Evolutionary conservation across 441 rosid genomes (phyloP).

Genomic region (Kokia cookei): DNA sequence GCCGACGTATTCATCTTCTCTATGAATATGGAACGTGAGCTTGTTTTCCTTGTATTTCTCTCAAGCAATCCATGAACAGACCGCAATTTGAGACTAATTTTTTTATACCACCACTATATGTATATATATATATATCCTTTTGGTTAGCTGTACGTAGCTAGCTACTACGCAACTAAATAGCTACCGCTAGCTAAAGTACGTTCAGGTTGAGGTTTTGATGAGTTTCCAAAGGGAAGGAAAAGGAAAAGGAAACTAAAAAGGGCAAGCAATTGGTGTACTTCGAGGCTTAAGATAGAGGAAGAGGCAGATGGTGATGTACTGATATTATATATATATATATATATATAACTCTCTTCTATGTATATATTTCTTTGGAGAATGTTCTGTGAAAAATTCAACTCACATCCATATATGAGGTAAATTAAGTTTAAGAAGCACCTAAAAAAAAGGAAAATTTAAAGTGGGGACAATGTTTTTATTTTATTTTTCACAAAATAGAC

Average conservation of each 20-base stretch:
- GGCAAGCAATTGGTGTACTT: background rate
- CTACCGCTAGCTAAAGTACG: too few species aligned
- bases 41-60: slow-evolving; percentile 80
- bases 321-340: background rate
- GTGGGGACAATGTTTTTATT: background rate
- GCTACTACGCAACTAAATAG: background rate
- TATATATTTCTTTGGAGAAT: slow-evolving; percentile 25
- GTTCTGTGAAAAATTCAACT: background rate
- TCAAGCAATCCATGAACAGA: slow-evolving; percentile 28
- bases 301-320: too few species aligned
- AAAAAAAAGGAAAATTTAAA: too few species aligned
- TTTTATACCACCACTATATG: background rate
- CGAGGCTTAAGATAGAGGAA: slow-evolving; percentile 15
- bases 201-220: background rate
- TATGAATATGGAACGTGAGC: slow-evolving; percentile 48
- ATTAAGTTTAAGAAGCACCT: background rate
- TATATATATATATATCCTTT: background rate
- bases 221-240: background rate
- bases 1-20: slow-evolving; percentile 19
- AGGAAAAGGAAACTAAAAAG: background rate
- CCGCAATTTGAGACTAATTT: background rate
- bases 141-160: background rate
- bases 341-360: slow-evolving; percentile 3
- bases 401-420: background rate
- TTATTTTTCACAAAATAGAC: too few species aligned